Evolutionary conservation across 2,329 filamentous ascomycete genomes (phyloP).

Genomic region (Penicillium sp.): DNA sequence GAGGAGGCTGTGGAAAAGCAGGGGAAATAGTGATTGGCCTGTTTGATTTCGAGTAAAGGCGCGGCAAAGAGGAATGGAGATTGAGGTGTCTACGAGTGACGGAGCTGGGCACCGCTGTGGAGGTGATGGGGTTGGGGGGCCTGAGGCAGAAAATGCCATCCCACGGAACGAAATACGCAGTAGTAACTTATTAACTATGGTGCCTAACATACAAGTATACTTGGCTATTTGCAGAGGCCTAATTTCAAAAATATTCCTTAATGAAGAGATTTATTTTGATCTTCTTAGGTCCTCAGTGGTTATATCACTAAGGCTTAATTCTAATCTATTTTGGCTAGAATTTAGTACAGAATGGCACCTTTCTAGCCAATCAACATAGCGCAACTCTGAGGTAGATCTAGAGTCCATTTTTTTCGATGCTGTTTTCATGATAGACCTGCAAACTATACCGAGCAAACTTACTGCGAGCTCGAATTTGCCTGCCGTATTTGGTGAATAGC

Average conservation of each 20-base stretch:
- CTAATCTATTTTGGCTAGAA: no score
- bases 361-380: no score
- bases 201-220: no score
- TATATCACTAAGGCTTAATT: no score
- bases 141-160: constrained; percentile 2
- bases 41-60: neutral
- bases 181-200: neutral
- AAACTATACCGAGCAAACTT: constrained; percentile 39
- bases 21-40: neutral
- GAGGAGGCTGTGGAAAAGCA: neutral
- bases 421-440: constrained; percentile 31
- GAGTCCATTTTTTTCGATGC: constrained; percentile 28
- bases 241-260: no score
- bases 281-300: no score
- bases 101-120: neutral
- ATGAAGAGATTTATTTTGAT: no score
- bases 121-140: neutral
- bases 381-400: neutral
- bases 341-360: no score
- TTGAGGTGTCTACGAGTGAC: neutral
- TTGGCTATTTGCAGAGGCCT: no score
- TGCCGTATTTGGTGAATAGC: constrained; percentile 9
- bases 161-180: neutral
- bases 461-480: constrained; percentile 31
- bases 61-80: neutral